Evolutionary conservation across 768 basidiomycete genomes (phyloP).

Genomic region (Phaeotremella fagi): DNA sequence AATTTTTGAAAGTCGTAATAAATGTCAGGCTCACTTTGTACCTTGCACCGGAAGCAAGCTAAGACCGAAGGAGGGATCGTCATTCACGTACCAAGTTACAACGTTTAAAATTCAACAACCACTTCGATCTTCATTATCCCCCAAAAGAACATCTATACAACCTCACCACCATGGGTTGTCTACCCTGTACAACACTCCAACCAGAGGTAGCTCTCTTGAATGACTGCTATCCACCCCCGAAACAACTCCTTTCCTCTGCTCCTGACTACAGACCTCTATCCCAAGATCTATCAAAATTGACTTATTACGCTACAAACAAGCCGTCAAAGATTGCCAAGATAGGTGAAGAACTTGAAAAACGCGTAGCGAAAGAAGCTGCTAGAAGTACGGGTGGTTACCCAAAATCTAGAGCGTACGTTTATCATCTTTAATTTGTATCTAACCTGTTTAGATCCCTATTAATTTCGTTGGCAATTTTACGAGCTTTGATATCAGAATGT

Average conservation of each 20-base stretch:
- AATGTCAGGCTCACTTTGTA: too few relatives aligned
- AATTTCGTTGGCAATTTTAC: slow-evolving; percentile 75
- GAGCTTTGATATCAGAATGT: slow-evolving; percentile 79
- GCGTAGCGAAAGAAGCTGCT: slow-evolving; percentile 38
- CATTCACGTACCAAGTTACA: too few relatives aligned
- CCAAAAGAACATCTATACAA: too few relatives aligned
- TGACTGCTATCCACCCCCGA: slow-evolving; percentile 77
- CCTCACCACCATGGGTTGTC: not conserved
- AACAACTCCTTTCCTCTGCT: slow-evolving; percentile 66
- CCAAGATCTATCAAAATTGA: slow-evolving; percentile 45
- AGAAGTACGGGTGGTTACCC: slow-evolving; percentile 65
- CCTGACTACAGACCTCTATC: slow-evolving; percentile 52
- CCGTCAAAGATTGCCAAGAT: slow-evolving; percentile 41
- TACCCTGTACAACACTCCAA: slow-evolving; percentile 10
- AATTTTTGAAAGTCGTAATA: too few relatives aligned
- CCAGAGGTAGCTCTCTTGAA: slow-evolving; percentile 56
- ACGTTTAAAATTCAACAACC: too few relatives aligned
- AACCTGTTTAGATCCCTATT: slow-evolving; percentile 53
- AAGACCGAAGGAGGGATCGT: too few relatives aligned
- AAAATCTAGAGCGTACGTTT: slow-evolving; percentile 70
- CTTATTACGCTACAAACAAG: slow-evolving; percentile 42
- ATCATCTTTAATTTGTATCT: not conserved
- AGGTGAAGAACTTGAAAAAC: slow-evolving; percentile 42
- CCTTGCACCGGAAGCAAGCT: too few relatives aligned
- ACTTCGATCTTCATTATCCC: too few relatives aligned